Evolutionary conservation across 225 moss, liverwort and hornwort genomes (phyloP), one percentile per base, ranked within the genome.

Genomic region (Anthoceros angustus): DNA sequence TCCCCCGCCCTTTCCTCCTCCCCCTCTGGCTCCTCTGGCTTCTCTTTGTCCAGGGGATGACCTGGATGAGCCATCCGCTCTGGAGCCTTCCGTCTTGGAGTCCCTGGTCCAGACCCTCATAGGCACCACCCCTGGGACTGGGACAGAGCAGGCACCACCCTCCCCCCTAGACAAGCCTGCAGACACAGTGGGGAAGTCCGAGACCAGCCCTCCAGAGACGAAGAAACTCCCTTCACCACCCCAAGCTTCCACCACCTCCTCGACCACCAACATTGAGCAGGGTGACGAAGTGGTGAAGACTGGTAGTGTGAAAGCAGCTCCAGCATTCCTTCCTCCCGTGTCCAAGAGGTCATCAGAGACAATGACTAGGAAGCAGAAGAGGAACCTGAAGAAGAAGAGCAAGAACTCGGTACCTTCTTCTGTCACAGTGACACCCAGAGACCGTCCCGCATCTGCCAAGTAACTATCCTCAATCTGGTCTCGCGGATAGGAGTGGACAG

Each of bases 1-100:
- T 55, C 55, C n/a, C 55, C 55, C n/a, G 1, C 55, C 55, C 55
- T 55, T 0, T 55, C 55, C n/a, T 55, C 55, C 7, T 55, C 55
- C 18, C 55, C 55, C 18, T 55, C 55, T 55, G 55, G 55, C n/a
- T 55, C 55, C n/a, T 55, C 55, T 55, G 55, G 55, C n/a, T 55
- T 55, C 55, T 55, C 55, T 55, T 55, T 20, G 23, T 55, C n/a
- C 55, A 55, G 14, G 55, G 8, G 55, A 55, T 55, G 55, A 55
- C n/a, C 18, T 55, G n/a, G 55, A 55, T 23, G 55, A 23, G 23
- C 55, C 55, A 55, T 55, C 55, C 18, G 55, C 14, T 9, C n/a
- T 55, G n/a, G 55, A 55, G 55, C 18, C 16, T 7, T 18, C 55
- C 7, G 23, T 7, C 23, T 55, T 15, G 55, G 10, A 55, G 55